A percentile compares a stretch with the other conserved stretches of the same genome.
Evolutionary conservation across 2,329 filamentous ascomycete genomes (phyloP).

Genomic region (Phaeosphaeria sp.): DNA sequence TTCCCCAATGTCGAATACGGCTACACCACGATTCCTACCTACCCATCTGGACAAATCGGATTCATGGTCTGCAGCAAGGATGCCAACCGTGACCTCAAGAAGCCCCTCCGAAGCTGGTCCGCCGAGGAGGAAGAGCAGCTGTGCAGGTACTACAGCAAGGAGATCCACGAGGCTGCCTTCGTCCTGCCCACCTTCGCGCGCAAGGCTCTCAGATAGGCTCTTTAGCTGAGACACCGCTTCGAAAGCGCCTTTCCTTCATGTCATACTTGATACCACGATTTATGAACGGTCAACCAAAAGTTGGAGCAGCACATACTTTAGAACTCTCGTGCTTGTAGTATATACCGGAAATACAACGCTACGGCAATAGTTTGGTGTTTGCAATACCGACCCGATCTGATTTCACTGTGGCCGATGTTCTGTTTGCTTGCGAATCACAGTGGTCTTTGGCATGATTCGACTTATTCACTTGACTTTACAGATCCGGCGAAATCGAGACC

Average conservation of each 20-base stretch:
- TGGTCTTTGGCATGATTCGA: not conserved
- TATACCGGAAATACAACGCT: not conserved
- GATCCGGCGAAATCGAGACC: conserved; percentile 3
- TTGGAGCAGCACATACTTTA: conserved; percentile 8
- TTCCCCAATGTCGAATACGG: conserved; percentile 98
- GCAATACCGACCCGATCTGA: not conserved
- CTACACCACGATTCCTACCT: conserved; percentile 99
- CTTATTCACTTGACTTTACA: not conserved
- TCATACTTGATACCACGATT: conserved; percentile 43
- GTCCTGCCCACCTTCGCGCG: conserved; percentile 92
- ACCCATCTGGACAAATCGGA: conserved; percentile 97
- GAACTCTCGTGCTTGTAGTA: not conserved
- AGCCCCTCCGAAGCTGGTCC: conserved; percentile 81
- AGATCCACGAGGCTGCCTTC: conserved; percentile 95
- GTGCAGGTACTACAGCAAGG: conserved; percentile 96
- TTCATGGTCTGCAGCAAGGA: conserved; percentile 99
- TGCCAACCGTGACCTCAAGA: conserved; percentile 78
- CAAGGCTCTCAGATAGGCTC: conserved; percentile 64
- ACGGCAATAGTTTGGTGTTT: not conserved
- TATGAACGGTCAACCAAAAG: conserved; percentile 33
- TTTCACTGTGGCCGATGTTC: not conserved
- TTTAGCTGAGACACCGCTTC: conserved; percentile 1
- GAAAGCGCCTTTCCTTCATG: conserved; percentile 14
- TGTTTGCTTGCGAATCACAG: not conserved
- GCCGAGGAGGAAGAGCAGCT: conserved; percentile 89